Evolutionary conservation across 208 protist species (phyloP), one percentile per base, ranked within the genome.

Genomic region (Trypanosoma theileri): DNA sequence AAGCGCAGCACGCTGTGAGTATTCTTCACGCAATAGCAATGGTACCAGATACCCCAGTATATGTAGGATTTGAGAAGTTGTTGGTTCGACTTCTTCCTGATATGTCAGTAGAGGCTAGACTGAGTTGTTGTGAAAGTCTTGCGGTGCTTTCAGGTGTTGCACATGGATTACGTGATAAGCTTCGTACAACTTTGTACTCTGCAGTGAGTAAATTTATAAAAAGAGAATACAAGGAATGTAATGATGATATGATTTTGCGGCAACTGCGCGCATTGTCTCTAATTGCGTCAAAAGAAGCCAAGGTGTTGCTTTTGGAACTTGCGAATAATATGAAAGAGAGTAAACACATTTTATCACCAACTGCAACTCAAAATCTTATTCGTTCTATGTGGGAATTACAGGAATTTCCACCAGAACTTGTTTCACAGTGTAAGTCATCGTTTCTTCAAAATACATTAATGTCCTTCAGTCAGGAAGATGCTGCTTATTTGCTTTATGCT

Each of bases 401-500:
- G 4, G 16, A 44, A 14, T 68, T 69, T 75, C 69, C 69, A 22
- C 62, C 69, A 14, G 46, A 48, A 19, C 28, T 69, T 40, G 69
- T 75, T 1, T 63, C 62, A 31, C 35, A 26, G 8, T 75, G 69
- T 56, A 69, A 65, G 63, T 28, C 42, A 13, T 69, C 69, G 10
- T 68, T 67, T 44, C 46, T 75, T 58, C 21, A 57, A 1, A 59
- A 53, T 45, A 24, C 55, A 26, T 19, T 35, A n/a, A n/a, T 21
- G 1, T 57, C 56, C 6, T 69, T 76, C 51, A 66, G 44, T 24
- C 71, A 66, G 41, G 45, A 76, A 22, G 71, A 76, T 40, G 44
- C 21, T 12, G 71, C 57, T 17, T 65, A 56, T 21, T 35, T 76
- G 58, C 16, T 76, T 13, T 69, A 70, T 35, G 64, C 58, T 6